Evolutionary conservation across 169 alveolate species (phyloP), one percentile per base, ranked within the genome.

Genomic region (Plasmodium chabaudi): DNA sequence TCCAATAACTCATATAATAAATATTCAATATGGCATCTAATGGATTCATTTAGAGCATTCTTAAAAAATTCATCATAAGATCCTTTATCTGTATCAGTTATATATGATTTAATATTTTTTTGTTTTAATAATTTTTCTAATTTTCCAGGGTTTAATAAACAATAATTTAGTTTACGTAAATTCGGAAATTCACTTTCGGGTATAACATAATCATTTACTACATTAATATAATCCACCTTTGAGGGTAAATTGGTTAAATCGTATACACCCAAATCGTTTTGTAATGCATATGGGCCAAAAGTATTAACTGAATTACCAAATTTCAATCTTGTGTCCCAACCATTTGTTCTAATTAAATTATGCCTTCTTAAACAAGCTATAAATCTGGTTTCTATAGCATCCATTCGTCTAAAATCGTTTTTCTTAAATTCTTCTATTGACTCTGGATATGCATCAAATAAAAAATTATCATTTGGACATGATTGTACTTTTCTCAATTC

Each of bases 131-230:
- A 55, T 44, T 53, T n/a, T 44, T 65, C 84, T 70, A 82, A 82
- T 2, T 42, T 82, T 53, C 13, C 55, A 6, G 90, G 90, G 55
- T 82, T 55, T 82, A 82, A 65, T 82, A 82, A 55, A n/a, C 90
- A 82, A 10, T 67, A 82, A 57, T 82, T 82, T 9, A 82, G n/a
- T 39, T 65, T 51, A 3, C 42, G 60, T 19, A 82, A 61, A 53
- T 68, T 21, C 1, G 15, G 3, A n/a, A 42, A 9, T 27, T 65
- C 72, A 9, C 39, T 34, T 55, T 65, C 44, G 47, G 34, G 53
- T 70, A 82, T 10, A n/a, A 51, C 56, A 57, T 53, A 82, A 61
- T 34, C 64, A 82, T 65, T 71, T 39, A 84, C 90, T 23, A 82
- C 49, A 10, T 79, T 67, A 5, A 82, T 0, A 27, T 65, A 65